Conservation (phyloP, 352 stramenopile species). For the Globisporangium middletonii region DNA sequence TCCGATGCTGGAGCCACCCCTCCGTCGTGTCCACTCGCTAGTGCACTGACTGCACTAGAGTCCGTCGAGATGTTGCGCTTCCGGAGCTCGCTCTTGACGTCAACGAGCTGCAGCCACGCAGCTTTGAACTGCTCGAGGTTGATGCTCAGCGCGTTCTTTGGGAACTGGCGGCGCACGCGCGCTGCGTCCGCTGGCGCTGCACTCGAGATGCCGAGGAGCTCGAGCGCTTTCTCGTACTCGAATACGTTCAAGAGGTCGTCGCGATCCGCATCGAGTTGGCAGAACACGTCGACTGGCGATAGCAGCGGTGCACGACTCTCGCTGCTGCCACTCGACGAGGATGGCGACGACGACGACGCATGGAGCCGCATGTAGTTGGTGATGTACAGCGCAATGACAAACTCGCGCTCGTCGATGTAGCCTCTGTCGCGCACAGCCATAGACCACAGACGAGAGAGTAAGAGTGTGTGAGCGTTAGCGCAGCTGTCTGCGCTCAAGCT, state of each 20-base stretch:
- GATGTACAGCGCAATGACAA: conserved; percentile 69
- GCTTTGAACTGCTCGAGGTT: conserved; percentile 49
- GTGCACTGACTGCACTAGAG: background rate
- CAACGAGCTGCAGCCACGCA: conserved; percentile 44
- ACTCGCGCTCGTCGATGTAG: conserved; percentile 69
- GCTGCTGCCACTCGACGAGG: conserved; percentile 1
- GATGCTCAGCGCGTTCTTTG: conserved; percentile 24
- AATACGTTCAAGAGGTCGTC: conserved; percentile 58
- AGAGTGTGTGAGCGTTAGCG: too few species aligned
- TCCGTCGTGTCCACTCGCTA: too few species aligned
- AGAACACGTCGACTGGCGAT: conserved; percentile 52
- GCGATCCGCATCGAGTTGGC: conserved; percentile 50
- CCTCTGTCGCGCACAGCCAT: conserved; percentile 17
- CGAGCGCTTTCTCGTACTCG: conserved; percentile 59
- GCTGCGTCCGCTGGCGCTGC: conserved; percentile 12
- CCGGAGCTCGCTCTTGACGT: conserved; percentile 34
- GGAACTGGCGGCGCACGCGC: conserved; percentile 25
- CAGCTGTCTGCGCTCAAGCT: too few species aligned
- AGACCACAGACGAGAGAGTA: too few species aligned
- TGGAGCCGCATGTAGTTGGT: conserved; percentile 53
- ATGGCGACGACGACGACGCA: conserved; percentile 8
- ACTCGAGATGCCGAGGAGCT: conserved; percentile 30
- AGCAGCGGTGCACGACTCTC: conserved; percentile 8
- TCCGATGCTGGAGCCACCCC: background rate
- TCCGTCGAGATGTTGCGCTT: conserved; percentile 24